Evolutionary conservation across 2,329 filamentous ascomycete genomes (phyloP).

Genomic region (Colletotrichum lini): DNA sequence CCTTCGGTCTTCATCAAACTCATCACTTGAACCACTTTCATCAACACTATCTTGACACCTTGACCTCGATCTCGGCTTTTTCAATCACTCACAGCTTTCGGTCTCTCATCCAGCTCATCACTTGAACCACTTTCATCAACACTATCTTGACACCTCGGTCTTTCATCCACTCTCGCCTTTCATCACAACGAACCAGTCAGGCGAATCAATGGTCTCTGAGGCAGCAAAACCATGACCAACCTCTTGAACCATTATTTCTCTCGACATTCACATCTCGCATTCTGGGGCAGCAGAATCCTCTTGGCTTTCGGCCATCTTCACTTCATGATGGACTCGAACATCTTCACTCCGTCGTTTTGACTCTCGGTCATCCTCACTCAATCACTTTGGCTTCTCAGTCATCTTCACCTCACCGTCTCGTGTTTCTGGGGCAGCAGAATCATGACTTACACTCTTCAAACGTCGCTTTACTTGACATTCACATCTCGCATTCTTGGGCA

Average conservation of each 20-base stretch:
- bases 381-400: background rate
- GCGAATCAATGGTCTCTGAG: no score
- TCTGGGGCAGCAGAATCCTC: no score
- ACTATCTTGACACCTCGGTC: background rate
- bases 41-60: background rate
- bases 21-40: background rate
- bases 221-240: no score
- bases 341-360: background rate
- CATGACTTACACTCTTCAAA: background rate
- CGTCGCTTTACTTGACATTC: background rate
- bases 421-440: background rate
- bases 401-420: background rate
- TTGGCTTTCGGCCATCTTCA: background rate
- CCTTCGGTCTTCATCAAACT: no score
- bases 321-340: background rate
- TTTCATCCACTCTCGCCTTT: no score
- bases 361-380: background rate
- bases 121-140: background rate
- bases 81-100: background rate
- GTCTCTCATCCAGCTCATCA: background rate
- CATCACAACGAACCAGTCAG: no score
- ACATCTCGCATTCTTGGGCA: background rate
- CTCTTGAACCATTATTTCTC: no score
- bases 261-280: no score
- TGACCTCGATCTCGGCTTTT: background rate